Evolutionary conservation across 2,329 filamentous ascomycete genomes (phyloP).

Genomic region (Escovopsis sp.): DNA sequence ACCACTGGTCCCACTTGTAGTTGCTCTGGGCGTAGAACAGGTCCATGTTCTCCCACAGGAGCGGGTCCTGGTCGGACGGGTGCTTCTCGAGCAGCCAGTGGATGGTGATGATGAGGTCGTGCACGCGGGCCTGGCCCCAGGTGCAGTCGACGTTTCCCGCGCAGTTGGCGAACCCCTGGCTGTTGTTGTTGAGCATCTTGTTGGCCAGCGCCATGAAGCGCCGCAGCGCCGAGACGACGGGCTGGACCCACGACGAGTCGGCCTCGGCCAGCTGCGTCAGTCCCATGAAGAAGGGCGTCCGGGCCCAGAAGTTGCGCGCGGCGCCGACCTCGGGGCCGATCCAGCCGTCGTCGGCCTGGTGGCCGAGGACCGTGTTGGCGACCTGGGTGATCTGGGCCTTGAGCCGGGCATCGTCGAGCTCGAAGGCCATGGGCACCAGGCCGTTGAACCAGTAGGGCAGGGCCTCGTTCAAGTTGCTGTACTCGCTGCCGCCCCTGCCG

Average conservation of each 20-base stretch:
- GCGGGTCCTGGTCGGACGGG: conserved; percentile 7
- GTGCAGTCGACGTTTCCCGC: conserved; percentile 21
- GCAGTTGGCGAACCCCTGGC: conserved; percentile 33
- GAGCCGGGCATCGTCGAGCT: conserved; percentile 24
- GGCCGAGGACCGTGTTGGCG: conserved; percentile 28
- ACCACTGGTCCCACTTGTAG: conserved; percentile 17
- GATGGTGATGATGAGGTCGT: conserved; percentile 24
- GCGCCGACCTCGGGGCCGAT: conserved; percentile 24
- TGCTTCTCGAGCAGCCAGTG: conserved; percentile 27
- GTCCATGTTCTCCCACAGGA: conserved; percentile 27
- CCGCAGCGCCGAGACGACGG: conserved; percentile 8
- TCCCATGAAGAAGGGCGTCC: conserved; percentile 18
- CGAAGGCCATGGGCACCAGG: conserved; percentile 40
- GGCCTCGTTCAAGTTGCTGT: conserved; percentile 40
- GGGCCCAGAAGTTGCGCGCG: conserved; percentile 17
- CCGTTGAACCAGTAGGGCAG: conserved; percentile 48
- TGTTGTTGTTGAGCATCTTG: conserved; percentile 38
- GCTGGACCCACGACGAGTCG: conserved; percentile 11
- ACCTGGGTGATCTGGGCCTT: conserved; percentile 25
- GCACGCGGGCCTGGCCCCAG: conserved; percentile 20
- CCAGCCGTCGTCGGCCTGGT: conserved; percentile 35
- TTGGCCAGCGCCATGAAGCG: conserved; percentile 29
- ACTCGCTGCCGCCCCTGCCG: conserved; percentile 30
- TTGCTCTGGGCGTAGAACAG: conserved; percentile 19
- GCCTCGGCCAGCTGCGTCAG: conserved; percentile 20